Evolutionary conservation across 768 basidiomycete genomes (phyloP).

Genomic region (Bullera alba): DNA sequence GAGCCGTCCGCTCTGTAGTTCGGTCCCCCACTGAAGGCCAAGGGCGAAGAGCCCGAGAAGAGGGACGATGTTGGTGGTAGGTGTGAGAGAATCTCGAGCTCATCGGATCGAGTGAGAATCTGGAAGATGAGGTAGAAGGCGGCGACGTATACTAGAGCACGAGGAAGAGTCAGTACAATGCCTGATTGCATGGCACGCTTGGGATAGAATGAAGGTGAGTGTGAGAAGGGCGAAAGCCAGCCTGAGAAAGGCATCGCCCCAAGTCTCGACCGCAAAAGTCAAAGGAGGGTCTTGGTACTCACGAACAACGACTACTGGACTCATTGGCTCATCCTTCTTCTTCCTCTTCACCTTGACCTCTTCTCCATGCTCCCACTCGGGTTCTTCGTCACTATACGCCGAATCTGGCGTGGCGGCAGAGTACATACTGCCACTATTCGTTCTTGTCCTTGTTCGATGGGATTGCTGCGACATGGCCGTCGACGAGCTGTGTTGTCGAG

Average conservation of each 20-base stretch:
- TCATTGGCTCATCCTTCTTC: slow-evolving; percentile 37
- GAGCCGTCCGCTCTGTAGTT: slow-evolving; percentile 1
- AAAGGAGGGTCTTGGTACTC: too few species aligned
- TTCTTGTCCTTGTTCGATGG: too few species aligned
- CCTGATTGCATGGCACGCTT: too few species aligned
- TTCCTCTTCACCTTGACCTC: slow-evolving; percentile 2
- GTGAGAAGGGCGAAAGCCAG: not conserved
- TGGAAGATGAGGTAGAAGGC: slow-evolving; percentile 34
- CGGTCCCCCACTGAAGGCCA: not conserved
- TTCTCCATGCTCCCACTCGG: slow-evolving; percentile 1
- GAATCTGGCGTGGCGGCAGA: too few species aligned
- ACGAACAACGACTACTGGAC: slow-evolving; percentile 31
- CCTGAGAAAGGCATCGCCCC: too few species aligned
- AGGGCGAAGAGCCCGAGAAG: not conserved
- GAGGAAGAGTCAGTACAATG: not conserved
- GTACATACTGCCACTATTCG: too few species aligned
- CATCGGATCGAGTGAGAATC: slow-evolving; percentile 34
- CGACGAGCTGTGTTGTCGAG: too few species aligned
- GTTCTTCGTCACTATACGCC: not conserved
- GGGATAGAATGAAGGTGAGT: not conserved
- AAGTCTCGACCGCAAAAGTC: too few species aligned
- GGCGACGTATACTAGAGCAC: slow-evolving; percentile 34
- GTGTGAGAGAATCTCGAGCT: slow-evolving; percentile 30
- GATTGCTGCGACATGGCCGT: too few species aligned
- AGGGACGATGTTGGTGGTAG: slow-evolving; percentile 11